Percentiles rank a stretch among this genome's conserved stretches.
phyloP scores from a whole-genome alignment of 306 rosid genomes.

The Pachyrhizus erosus region DNA sequence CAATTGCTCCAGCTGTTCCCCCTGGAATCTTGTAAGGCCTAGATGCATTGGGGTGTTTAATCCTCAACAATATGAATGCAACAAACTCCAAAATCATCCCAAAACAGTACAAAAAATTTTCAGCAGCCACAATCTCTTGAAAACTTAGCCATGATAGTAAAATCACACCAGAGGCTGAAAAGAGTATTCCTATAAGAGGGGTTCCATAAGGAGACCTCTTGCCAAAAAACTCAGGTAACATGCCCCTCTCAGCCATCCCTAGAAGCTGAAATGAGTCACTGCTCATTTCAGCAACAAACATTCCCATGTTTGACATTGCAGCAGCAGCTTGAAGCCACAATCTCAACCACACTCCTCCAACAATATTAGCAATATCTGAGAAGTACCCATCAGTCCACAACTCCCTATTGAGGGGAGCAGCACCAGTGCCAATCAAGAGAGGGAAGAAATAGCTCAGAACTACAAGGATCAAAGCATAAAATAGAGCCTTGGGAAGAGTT shows the following conservation, averaged over 20 bases:
- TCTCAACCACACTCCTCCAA: conserved; percentile 86
- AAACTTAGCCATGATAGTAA: conserved; percentile 79
- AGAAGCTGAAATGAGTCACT: conserved; percentile 89
- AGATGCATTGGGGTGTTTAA: conserved; percentile 63
- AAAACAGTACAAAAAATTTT: conserved; percentile 82
- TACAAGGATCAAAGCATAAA: conserved; percentile 75
- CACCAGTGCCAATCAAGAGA: conserved; percentile 71
- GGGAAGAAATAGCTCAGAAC: conserved; percentile 73
- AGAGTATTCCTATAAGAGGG: conserved; percentile 71
- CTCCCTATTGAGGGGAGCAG: conserved; percentile 56
- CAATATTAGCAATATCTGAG: conserved; percentile 67
- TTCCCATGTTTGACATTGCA: conserved; percentile 88
- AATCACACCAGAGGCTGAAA: conserved; percentile 81
- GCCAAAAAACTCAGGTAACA: conserved; percentile 71
- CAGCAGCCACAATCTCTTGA: conserved; percentile 80
- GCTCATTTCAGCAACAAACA: conserved; percentile 90
- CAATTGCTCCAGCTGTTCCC: conserved; percentile 63
- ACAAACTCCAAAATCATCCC: conserved; percentile 86
- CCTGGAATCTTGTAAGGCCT: conserved; percentile 77
- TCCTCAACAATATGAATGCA: conserved; percentile 69
- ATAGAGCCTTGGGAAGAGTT: conserved; percentile 75
- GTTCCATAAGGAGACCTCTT: conserved; percentile 75
- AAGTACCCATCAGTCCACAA: conserved; percentile 82
- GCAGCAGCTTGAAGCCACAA: conserved; percentile 87
- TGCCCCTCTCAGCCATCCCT: conserved; percentile 89